phyloP scores from a whole-genome alignment of 1,139 yeast species.

The Blastobotrys buckinghamii region DNA sequence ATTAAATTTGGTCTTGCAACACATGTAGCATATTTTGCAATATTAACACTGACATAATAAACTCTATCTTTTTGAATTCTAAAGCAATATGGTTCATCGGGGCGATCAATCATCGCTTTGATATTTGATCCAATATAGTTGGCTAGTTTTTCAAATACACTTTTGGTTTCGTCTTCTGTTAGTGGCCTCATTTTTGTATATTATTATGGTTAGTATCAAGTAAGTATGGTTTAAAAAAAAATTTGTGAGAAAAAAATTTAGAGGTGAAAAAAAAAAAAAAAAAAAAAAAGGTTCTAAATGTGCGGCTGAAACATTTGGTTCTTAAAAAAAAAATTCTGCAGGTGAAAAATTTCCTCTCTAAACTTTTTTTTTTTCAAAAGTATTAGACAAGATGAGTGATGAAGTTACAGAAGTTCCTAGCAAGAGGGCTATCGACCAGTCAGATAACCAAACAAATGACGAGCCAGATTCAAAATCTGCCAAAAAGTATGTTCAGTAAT shows the following conservation, averaged over 20 bases:
- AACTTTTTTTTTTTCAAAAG: too few relatives aligned
- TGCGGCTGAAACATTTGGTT: not conserved
- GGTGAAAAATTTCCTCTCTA: not conserved
- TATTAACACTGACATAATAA: conserved; percentile 78
- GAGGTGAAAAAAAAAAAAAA: not conserved
- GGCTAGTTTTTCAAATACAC: conserved; percentile 92
- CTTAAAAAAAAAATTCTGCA: not conserved
- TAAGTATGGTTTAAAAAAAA: not conserved
- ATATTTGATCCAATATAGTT: conserved; percentile 95
- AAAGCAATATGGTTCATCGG: conserved; percentile 89
- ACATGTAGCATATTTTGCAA: conserved; percentile 84
- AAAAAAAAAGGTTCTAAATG: not conserved
- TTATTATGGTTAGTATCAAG: not conserved
- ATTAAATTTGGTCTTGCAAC: conserved; percentile 83
- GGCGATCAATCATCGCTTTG: conserved; percentile 77
- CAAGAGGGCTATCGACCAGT: not conserved
- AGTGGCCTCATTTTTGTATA: conserved; percentile 73
- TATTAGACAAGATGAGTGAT: not conserved
- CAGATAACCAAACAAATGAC: not conserved
- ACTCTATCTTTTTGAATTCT: conserved; percentile 95
- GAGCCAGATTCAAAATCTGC: not conserved
- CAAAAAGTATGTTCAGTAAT: not conserved
- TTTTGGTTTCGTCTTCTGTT: conserved; percentile 95
- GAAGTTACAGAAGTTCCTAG: not conserved
- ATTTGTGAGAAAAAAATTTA: not conserved